Base-by-base conservation (phyloP, 441 rosid genomes). In the Populus hybrid region DNA sequence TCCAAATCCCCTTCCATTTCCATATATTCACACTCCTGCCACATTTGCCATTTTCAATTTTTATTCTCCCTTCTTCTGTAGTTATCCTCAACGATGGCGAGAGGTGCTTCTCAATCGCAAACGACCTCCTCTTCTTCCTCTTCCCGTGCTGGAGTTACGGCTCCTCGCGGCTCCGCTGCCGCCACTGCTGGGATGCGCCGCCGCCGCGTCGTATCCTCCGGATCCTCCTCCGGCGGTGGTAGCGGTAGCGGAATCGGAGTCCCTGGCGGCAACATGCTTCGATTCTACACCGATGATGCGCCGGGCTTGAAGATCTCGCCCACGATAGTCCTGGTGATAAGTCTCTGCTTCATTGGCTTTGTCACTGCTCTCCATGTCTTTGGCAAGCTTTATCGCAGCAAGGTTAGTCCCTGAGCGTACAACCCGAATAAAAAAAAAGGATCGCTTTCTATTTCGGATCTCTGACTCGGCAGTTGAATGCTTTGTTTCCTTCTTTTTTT, bases 291-390 rank as follows among this genome's bases (percentile, higher is more conserved):
- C 23, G 98, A 94, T 74, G 97, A 94, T 26, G 87, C 95, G 30
- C 97, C 95, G 0, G 97, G 96, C 0, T 84, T 94, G 78, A 94
- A 91, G 91, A 94, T 94, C 87, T 90, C 97, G 12, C 98, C 97
- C 1, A 94, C 93, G 8, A 92, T 91, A n/a, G 97, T 94, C 50
- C 94, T 94, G 71, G 88, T 94, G 65, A 91, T 94, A 89, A 94
- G 97, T 71, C 90, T 94, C 77, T 91, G 97, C 87, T 94, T 94
- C 92, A 94, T 94, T 81, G 97, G 91, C 34, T 94, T 92, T 69
- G 98, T 92, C 75, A 90, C 94, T 66, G 91, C 90, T 78, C 97
- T 94, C 79, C 97, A 94, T 67, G 96, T 92, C 72, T 90, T 92
- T 59, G 96, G 97, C 69, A 92, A 94, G 86, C 86, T 94, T 40